Evolutionary conservation across 1,284 basidiomycete genomes (phyloP).

Genomic region (Butyriboletus appendiculatus): DNA sequence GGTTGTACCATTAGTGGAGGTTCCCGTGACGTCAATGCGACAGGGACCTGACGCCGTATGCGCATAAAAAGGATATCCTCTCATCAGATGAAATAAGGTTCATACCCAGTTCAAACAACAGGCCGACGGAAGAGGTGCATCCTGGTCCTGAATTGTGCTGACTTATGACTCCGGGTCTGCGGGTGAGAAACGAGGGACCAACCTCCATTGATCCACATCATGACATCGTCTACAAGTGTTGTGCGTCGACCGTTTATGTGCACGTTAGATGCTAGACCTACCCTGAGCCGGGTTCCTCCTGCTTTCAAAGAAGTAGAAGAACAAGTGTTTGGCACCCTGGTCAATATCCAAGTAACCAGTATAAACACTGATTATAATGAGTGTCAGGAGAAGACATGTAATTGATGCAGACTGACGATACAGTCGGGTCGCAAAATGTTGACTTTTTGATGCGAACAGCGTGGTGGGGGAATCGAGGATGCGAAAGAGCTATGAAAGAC

Average conservation of each 20-base stretch:
- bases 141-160: conserved; percentile 49
- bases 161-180: conserved; percentile 1
- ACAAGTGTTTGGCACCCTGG: conserved; percentile 58
- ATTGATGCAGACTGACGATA: conserved; percentile 45
- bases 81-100: neutral
- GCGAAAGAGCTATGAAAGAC: conserved; percentile 45
- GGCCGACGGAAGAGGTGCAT: conserved; percentile 61
- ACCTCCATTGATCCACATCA: conserved; percentile 77
- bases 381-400: neutral
- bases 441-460: conserved; percentile 62
- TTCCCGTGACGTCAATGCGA: conserved; percentile 51
- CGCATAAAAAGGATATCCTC: conserved; percentile 15
- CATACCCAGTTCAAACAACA: conserved; percentile 68
- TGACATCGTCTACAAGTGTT: conserved; percentile 51
- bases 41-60: conserved; percentile 48
- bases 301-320: conserved; percentile 88
- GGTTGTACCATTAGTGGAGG: conserved; percentile 48
- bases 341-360: conserved; percentile 68
- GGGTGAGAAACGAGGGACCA: conserved; percentile 20
- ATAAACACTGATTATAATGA: conserved; percentile 43
- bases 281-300: conserved; percentile 61
- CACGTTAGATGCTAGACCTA: conserved; percentile 12
- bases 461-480: conserved; percentile 52
- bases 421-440: conserved; percentile 64
- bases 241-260: neutral